A percentile compares a stretch with the other conserved stretches of the same genome.
phyloP scores from a whole-genome alignment of 1,139 yeast species.

The Keqinozyma sinolaborantium region DNA sequence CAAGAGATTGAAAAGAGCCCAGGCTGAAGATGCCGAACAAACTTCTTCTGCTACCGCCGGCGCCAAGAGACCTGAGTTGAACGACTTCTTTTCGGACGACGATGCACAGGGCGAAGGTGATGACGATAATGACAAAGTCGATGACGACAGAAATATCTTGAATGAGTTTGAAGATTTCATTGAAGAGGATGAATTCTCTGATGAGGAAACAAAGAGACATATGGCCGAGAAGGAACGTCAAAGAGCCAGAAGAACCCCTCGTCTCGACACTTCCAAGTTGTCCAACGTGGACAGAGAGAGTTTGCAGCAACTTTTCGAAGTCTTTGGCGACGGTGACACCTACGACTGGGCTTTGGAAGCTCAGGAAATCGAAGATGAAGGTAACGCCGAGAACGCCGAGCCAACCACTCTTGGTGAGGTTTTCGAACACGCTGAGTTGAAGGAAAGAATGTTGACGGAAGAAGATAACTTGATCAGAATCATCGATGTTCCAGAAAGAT shows the following conservation, averaged over 20 bases:
- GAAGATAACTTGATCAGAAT: constrained; percentile 86
- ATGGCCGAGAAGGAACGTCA: constrained; percentile 35
- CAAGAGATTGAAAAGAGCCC: constrained; percentile 79
- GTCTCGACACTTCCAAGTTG: constrained; percentile 54
- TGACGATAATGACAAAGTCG: constrained; percentile 32
- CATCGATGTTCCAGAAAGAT: constrained; percentile 90
- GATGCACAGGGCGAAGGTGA: constrained; percentile 52
- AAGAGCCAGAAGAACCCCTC: constrained; percentile 31
- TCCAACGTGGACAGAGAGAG: constrained; percentile 88
- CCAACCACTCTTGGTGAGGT: constrained; percentile 78
- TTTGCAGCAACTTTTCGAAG: constrained; percentile 88
- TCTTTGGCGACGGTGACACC: constrained; percentile 96
- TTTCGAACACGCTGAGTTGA: constrained; percentile 90
- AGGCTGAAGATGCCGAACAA: constrained; percentile 29
- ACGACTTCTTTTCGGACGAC: constrained; percentile 84
- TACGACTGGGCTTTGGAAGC: constrained; percentile 98
- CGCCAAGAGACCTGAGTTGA: constrained; percentile 43
- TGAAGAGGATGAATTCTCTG: constrained; percentile 94
- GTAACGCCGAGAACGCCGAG: constrained; percentile 49
- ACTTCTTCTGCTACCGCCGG: constrained; percentile 13
- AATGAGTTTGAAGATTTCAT: constrained; percentile 96
- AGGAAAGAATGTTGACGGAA: constrained; percentile 87
- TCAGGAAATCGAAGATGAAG: constrained; percentile 67
- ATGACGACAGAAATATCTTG: constrained; percentile 40
- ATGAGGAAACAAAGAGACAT: constrained; percentile 55